Conservation (phyloP, 2,329 filamentous ascomycete genomes). For the Coniochaeta sp. region DNA sequence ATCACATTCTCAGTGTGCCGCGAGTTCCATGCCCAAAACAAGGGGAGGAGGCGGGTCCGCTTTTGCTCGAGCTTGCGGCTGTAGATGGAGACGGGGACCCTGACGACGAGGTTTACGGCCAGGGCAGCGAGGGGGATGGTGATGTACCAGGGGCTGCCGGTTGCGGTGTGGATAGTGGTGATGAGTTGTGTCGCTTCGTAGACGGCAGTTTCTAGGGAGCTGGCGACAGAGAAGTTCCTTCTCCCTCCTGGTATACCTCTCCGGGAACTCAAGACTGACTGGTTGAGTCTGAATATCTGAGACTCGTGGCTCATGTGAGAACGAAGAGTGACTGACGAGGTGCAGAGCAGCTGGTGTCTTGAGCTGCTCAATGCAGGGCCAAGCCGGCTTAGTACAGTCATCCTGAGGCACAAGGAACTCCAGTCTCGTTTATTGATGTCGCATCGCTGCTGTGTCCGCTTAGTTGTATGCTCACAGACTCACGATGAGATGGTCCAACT, state of each 20-base stretch:
- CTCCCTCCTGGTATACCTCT: constrained; percentile 14
- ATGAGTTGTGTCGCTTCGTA: constrained; percentile 34
- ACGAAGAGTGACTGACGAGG: background rate
- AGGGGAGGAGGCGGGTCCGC: constrained; percentile 18
- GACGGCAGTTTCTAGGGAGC: constrained; percentile 22
- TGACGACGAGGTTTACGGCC: constrained; percentile 33
- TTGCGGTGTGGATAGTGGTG: constrained; percentile 30
- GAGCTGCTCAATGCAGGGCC: background rate
- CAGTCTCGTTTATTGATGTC: background rate
- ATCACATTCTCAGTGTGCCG: constrained; percentile 13
- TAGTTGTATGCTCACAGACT: background rate
- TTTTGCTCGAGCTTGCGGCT: constrained; percentile 20
- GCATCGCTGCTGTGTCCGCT: background rate
- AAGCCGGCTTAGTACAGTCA: background rate
- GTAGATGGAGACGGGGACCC: constrained; percentile 40
- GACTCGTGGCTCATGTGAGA: background rate
- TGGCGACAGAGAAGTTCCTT: constrained; percentile 26
- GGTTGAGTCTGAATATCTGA: background rate
- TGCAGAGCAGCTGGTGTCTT: background rate
- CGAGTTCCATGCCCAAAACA: constrained; percentile 26
- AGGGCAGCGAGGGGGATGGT: constrained; percentile 46
- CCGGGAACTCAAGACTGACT: background rate
- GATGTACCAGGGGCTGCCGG: constrained; percentile 45
- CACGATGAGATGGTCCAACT: background rate
- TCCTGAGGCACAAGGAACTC: background rate